Evolutionary conservation across 352 stramenopile genomes (phyloP).

Genomic region (Phytophthora agathidicida): DNA sequence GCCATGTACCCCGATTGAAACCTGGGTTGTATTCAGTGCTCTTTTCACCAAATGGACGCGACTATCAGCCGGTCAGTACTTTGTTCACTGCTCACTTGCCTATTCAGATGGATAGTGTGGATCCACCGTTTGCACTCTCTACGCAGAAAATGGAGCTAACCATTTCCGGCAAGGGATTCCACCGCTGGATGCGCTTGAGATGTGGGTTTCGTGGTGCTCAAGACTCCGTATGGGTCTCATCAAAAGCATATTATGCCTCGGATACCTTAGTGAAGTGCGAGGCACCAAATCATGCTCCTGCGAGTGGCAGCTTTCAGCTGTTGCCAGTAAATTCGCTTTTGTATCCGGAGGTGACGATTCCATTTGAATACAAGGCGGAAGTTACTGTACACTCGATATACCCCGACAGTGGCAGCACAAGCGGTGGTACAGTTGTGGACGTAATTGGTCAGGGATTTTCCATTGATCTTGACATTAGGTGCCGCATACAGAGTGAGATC

Average conservation of each 20-base stretch:
- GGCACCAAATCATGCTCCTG: constrained; percentile 10
- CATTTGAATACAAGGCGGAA: constrained; percentile 39
- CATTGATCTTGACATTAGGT: constrained; percentile 28
- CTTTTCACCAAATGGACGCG: constrained; percentile 45
- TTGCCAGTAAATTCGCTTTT: constrained; percentile 32
- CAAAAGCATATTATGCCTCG: constrained; percentile 26
- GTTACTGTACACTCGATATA: constrained; percentile 30
- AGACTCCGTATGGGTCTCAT: constrained; percentile 15
- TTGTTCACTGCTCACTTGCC: constrained; percentile 38
- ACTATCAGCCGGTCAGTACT: constrained; percentile 24
- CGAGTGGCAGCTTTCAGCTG: constrained; percentile 27
- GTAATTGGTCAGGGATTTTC: constrained; percentile 47
- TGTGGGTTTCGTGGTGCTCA: constrained; percentile 37
- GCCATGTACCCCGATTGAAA: constrained; percentile 28
- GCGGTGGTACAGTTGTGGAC: constrained; percentile 24
- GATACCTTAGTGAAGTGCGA: constrained; percentile 34
- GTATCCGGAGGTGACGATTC: not conserved
- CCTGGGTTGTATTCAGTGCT: constrained; percentile 34
- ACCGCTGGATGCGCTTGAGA: constrained; percentile 45
- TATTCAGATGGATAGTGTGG: constrained; percentile 20
- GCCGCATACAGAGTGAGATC: constrained; percentile 24
- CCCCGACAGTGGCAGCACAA: constrained; percentile 27
- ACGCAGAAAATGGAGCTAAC: constrained; percentile 19
- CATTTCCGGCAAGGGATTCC: constrained; percentile 40
- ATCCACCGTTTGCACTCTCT: constrained; percentile 26